Percentiles rank a stretch among this genome's conserved stretches.
Conservation (phyloP, 495 filamentous ascomycete genomes). For the Tetracladium setigerum region DNA sequence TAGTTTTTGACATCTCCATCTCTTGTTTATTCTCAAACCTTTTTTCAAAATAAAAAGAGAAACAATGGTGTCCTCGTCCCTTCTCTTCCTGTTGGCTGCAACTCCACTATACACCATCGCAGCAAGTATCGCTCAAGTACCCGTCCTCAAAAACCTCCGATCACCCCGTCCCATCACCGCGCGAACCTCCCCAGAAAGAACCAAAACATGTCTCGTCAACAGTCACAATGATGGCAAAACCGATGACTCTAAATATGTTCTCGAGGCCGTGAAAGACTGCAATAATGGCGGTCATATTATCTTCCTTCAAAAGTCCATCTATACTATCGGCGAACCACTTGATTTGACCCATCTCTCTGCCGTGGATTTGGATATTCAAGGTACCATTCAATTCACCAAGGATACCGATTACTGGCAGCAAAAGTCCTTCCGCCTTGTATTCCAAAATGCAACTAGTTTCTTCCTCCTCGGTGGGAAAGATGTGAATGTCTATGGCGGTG, state of each 20-base stretch:
- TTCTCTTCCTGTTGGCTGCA: background rate
- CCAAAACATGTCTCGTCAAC: slow-evolving; percentile 20
- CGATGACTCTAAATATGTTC: slow-evolving; percentile 50
- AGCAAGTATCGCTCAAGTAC: slow-evolving; percentile 1
- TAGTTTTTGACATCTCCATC: too few relatives aligned
- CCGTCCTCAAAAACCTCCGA: background rate
- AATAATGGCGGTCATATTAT: slow-evolving; percentile 58
- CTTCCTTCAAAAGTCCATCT: slow-evolving; percentile 42
- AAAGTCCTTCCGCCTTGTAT: slow-evolving; percentile 48
- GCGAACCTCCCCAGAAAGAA: slow-evolving; percentile 14
- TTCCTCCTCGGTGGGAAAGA: slow-evolving; percentile 58
- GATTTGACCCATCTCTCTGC: slow-evolving; percentile 53
- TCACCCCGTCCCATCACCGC: slow-evolving; percentile 15
- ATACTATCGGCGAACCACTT: slow-evolving; percentile 54
- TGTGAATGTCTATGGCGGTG: slow-evolving; percentile 56
- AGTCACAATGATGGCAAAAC: slow-evolving; percentile 28
- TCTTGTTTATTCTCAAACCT: too few relatives aligned
- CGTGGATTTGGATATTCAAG: slow-evolving; percentile 47
- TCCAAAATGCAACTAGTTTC: slow-evolving; percentile 58
- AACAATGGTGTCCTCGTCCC: slow-evolving; percentile 1
- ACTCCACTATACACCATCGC: background rate
- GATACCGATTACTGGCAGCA: slow-evolving; percentile 59
- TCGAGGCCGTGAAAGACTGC: slow-evolving; percentile 48
- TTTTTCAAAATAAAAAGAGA: too few relatives aligned
- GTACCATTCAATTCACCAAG: slow-evolving; percentile 48